Evolutionary conservation across 2,329 filamentous ascomycete genomes (phyloP), one percentile per base, ranked within the genome.

Genomic region (Alternaria brassicae): DNA sequence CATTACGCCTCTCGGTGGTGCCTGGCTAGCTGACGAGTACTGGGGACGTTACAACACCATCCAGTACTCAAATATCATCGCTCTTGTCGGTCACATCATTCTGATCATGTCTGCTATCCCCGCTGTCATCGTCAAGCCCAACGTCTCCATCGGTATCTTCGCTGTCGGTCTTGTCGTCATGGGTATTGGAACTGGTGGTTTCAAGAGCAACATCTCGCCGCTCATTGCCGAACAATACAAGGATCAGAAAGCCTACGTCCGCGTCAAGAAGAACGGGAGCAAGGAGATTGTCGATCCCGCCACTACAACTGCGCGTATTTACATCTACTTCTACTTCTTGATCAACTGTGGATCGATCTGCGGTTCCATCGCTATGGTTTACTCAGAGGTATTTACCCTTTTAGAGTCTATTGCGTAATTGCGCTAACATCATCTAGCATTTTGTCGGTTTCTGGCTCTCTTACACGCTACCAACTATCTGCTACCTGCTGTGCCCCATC

Each of bases 391-490:
- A 39, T 19, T 6, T 34, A 3, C 13, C 19, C 17, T 13, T 3
- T 17, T 9, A 48, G 4, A 25, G 10, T n/a, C 13, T 10, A 15
- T 12, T 48, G 19, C 10, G 15, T 19, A 30, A n/a, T 1, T n/a
- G 4, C 21, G 32, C 28, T 48, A 48, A 48, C 44, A 19, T n/a
- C 17, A 13, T 34, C 6, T 13, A 48, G 34, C 54, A 57, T 32
- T 57, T 45, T 10, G 47, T 53, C 19, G 89, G 90, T 8, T 93
- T 91, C 81, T 93, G 87, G 86, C 82, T 91, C 12, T 85, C 89
- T 1, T 92, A 83, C 79, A 79, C 89, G 12, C 81, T 92, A 9
- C 89, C 89, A 3, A 91, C 89, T 0, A 74, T 81, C 51, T 79
- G 90, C 70, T 89, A 90, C 79, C 79, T 86, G 12, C 44, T 86